Percentiles rank a stretch among this genome's conserved stretches.
Conservation (phyloP, 768 basidiomycete genomes). For the Dictyophora rubrovolvata region DNA sequence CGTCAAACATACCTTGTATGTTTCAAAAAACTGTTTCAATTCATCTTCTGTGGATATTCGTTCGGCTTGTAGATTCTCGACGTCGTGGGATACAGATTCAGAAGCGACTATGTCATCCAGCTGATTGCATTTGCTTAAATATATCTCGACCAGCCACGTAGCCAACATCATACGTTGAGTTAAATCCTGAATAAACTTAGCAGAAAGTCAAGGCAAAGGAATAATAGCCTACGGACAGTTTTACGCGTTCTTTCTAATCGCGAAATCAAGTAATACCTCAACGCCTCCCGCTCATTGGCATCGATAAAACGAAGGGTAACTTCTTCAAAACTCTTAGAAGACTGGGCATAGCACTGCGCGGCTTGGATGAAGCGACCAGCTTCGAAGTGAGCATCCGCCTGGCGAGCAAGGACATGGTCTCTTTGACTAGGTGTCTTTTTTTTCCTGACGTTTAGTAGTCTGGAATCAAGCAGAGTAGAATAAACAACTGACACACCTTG, state of each 20-base stretch:
- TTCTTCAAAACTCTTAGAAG: conserved; percentile 81
- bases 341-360: conserved; percentile 86
- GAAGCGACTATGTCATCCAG: conserved; percentile 90
- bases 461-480: not conserved
- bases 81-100: conserved; percentile 69
- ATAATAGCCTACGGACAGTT: conserved; percentile 39
- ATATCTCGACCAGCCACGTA: conserved; percentile 97
- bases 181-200: conserved; percentile 46
- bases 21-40: conserved; percentile 83
- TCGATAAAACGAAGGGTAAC: conserved; percentile 87
- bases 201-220: not conserved
- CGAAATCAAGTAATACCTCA: conserved; percentile 83
- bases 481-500: conserved; percentile 39
- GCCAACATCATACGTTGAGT: conserved; percentile 97
- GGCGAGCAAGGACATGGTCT: conserved; percentile 71
- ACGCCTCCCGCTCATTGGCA: conserved; percentile 77
- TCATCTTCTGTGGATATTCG: conserved; percentile 84
- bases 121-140: conserved; percentile 92
- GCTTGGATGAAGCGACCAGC: conserved; percentile 81
- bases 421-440: conserved; percentile 76
- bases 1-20: conserved; percentile 66
- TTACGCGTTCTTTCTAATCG: conserved; percentile 79
- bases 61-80: conserved; percentile 76
- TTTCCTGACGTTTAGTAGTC: not conserved
- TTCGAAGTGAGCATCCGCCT: conserved; percentile 72